Base-by-base conservation (phyloP, 192 early-diverging fungal species). In the Martensiomyces pterosporus region DNA sequence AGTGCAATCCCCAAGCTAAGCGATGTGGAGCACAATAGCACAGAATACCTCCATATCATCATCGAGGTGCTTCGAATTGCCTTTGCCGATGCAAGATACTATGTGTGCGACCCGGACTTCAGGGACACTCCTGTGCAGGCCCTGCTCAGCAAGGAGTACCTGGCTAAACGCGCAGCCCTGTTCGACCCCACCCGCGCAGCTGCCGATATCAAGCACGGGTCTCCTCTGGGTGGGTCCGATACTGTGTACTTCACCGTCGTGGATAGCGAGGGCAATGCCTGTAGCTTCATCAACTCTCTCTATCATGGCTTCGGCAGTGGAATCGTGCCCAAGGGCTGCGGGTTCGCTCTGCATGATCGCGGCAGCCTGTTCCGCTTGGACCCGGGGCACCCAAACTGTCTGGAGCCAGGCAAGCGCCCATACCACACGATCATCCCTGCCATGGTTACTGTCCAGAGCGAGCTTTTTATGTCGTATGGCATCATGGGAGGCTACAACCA, bases 381-480 rank as follows among this genome's bases (percentile, higher is more conserved):
- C 24, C 69, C 76, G 24, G 47, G 26, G 2, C 77, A 82, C 57
- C 73, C 85, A 6, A 90, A 90, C 52, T 61, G 76, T 21, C 66
- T 90, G 24, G 83, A 49, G 33, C 82, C 84, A 7, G 26, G 43
- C 14, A 90, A 90, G 58, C 69, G 88, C 7, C 84, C 88, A 0
- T 88, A 83, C 53, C 88, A 90, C 72, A 90, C 88, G 4, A 88
- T 90, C 38, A 85, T 90, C 34, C 84, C 82, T 3, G 79, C 79
- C 16, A 81, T 86, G 77, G 76, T 80, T 16, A 86, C 82, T 2
- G 34, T 24, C 25, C 48, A 24, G 18, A 27, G 45, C 42, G 57
- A 54, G 8, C 37, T 65, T 12, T 42, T 46, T 23, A 60, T 55
- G 18, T 36, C 45, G 23, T 60, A 49, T 18, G 71, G 66, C 16